Conservation (phyloP, 2,329 filamentous ascomycete species). For the Fusarium musae region DNA sequence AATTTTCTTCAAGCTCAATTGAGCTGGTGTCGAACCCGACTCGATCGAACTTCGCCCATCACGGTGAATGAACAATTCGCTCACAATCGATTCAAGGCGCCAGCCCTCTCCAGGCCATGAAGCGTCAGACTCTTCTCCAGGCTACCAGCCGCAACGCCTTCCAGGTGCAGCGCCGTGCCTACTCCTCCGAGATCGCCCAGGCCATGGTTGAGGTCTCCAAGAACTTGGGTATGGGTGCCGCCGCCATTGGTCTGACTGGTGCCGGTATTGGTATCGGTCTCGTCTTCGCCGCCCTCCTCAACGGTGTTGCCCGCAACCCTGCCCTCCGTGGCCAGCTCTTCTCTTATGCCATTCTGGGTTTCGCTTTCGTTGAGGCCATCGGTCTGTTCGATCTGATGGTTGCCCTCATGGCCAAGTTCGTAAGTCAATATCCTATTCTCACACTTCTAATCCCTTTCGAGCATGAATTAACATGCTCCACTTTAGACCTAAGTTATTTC, state of each 20-base stretch:
- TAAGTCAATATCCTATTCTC: constrained; percentile 58
- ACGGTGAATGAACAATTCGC: constrained; percentile 47
- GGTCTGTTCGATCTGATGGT: constrained; percentile 91
- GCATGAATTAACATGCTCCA: constrained; percentile 17
- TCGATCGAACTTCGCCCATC: constrained; percentile 48
- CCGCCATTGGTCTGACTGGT: constrained; percentile 92
- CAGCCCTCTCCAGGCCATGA: constrained; percentile 77
- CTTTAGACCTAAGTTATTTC: constrained; percentile 53
- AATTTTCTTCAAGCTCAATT: constrained; percentile 46
- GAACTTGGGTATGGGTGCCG: constrained; percentile 89
- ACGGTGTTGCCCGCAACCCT: constrained; percentile 93
- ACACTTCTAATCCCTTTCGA: not conserved
- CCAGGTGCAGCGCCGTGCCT: constrained; percentile 75
- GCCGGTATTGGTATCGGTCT: constrained; percentile 96
- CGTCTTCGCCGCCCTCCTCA: constrained; percentile 90
- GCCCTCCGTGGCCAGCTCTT: constrained; percentile 95
- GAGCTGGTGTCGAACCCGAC: constrained; percentile 40
- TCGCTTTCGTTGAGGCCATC: constrained; percentile 94
- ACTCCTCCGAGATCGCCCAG: constrained; percentile 89
- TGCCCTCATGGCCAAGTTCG: constrained; percentile 94
- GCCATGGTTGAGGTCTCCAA: constrained; percentile 91
- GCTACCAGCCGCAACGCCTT: constrained; percentile 73
- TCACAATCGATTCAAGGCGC: constrained; percentile 57
- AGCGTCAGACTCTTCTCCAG: constrained; percentile 78
- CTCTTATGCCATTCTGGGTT: constrained; percentile 95